These are phyloP conservation scores for Alternaria triticimaculans DNA, from an alignment of 2,329 filamentous ascomycete genomes.

Conservation along the genomic window DNA sequence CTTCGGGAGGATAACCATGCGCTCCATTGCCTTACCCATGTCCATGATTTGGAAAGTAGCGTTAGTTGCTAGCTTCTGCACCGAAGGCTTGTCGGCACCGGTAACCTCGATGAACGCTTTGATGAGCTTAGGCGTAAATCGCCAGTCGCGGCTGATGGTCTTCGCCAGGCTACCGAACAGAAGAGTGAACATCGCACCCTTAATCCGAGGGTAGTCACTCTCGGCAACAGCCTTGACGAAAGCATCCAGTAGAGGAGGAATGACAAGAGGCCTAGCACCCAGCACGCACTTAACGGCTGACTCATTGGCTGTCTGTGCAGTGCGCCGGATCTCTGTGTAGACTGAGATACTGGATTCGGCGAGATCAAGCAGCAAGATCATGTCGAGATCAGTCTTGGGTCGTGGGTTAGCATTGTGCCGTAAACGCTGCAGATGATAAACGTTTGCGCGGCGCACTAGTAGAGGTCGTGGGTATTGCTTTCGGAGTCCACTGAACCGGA, in stretches of 20 bases:
- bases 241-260: conserved; percentile 81
- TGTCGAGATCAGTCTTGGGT: conserved; percentile 89
- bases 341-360: conserved; percentile 87
- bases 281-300: conserved; percentile 91
- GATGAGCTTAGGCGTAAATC: conserved; percentile 89
- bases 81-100: conserved; percentile 89
- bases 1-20: conserved; percentile 82
- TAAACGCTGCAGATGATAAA: conserved; percentile 92
- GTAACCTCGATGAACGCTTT: conserved; percentile 88
- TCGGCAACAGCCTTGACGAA: conserved; percentile 79
- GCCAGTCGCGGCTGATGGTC: conserved; percentile 90
- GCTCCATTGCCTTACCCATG: conserved; percentile 86
- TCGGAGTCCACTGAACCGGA: conserved; percentile 90
- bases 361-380: conserved; percentile 81
- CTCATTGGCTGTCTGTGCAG: conserved; percentile 89
- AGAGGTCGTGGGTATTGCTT: conserved; percentile 93
- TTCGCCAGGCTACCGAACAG: conserved; percentile 88
- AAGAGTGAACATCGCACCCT: conserved; percentile 90
- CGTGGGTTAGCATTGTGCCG: conserved; percentile 91
- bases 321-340: conserved; percentile 94
- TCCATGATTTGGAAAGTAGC: conserved; percentile 88
- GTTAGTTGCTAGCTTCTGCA: conserved; percentile 84
- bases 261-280: conserved; percentile 85
- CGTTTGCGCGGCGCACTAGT: conserved; percentile 89
- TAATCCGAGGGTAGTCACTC: conserved; percentile 88